Evolutionary conservation across 371 early-diverging fungal species (phyloP).

Genomic region (Mortierella sp.): DNA sequence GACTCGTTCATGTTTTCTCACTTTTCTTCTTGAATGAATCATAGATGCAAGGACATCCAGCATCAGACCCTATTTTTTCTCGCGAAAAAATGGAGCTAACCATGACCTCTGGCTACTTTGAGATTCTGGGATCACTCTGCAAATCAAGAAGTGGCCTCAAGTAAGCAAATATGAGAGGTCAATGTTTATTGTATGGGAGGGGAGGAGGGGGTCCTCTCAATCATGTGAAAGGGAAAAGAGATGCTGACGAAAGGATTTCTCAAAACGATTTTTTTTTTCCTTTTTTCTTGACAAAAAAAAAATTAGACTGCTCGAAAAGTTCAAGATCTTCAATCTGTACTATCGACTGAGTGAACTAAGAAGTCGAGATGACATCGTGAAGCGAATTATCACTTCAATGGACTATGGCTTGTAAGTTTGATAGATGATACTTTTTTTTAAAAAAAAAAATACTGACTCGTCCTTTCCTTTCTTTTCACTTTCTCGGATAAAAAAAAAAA

Average conservation of each 20-base stretch:
- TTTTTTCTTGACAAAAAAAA: neutral
- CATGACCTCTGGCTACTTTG: slow-evolving; percentile 83
- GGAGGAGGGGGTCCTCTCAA: too few species aligned
- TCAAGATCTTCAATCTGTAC: slow-evolving; percentile 81
- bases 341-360: slow-evolving; percentile 85
- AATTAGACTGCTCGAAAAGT: slow-evolving; percentile 71
- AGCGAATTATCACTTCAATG: slow-evolving; percentile 77
- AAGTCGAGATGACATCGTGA: slow-evolving; percentile 84
- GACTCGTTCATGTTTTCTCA: neutral
- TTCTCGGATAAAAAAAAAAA: slow-evolving; percentile 16
- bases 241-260: too few species aligned
- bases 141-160: slow-evolving; percentile 74
- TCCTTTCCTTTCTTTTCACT: neutral
- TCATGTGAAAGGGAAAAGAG: neutral
- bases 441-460: neutral
- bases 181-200: neutral
- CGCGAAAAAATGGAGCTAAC: slow-evolving; percentile 79
- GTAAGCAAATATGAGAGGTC: slow-evolving; percentile 24
- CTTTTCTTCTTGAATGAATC: neutral
- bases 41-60: slow-evolving; percentile 55
- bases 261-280: neutral
- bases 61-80: slow-evolving; percentile 79
- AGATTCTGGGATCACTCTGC: slow-evolving; percentile 74
- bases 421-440: neutral
- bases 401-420: slow-evolving; percentile 73